Conservation (phyloP, 129 eudicot genomes). For the Helichrysum umbraculigerum region DNA sequence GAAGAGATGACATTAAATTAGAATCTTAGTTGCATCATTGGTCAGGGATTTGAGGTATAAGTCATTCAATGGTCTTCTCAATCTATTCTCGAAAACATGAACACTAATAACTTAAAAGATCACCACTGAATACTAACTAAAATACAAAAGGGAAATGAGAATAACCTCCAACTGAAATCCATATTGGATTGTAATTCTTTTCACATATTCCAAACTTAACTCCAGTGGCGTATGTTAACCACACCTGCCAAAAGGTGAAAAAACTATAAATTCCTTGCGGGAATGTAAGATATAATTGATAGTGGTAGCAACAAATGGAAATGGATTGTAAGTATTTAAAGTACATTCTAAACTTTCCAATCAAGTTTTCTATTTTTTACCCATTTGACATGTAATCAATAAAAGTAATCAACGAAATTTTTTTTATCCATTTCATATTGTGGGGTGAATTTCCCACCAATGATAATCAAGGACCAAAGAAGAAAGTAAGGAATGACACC, state of each 20-base stretch:
- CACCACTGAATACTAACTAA: not conserved
- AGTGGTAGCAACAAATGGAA: not conserved
- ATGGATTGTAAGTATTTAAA: too few species aligned
- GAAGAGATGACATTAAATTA: not conserved
- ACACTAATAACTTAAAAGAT: not conserved
- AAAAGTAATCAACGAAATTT: too few species aligned
- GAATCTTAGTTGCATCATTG: conserved; percentile 93
- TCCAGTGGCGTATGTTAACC: conserved; percentile 95
- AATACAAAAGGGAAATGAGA: not conserved
- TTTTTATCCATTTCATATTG: too few species aligned
- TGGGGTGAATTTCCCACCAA: too few species aligned
- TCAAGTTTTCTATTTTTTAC: too few species aligned
- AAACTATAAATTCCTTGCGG: not conserved
- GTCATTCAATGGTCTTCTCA: conserved; percentile 83
- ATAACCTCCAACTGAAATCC: conserved; percentile 88
- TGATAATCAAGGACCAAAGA: too few species aligned
- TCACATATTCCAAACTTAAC: conserved; percentile 95
- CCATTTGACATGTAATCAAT: too few species aligned
- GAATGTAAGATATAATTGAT: not conserved
- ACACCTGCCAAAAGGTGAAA: conserved; percentile 58
- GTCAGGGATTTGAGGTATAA: conserved; percentile 70
- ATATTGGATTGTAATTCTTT: conserved; percentile 65
- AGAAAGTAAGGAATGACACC: too few species aligned
- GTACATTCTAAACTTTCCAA: too few species aligned
- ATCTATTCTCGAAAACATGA: conserved; percentile 41